These are phyloP conservation scores for Cinchona pubescens DNA, from an alignment of 257 asterid species.

Conservation along the genomic window DNA sequence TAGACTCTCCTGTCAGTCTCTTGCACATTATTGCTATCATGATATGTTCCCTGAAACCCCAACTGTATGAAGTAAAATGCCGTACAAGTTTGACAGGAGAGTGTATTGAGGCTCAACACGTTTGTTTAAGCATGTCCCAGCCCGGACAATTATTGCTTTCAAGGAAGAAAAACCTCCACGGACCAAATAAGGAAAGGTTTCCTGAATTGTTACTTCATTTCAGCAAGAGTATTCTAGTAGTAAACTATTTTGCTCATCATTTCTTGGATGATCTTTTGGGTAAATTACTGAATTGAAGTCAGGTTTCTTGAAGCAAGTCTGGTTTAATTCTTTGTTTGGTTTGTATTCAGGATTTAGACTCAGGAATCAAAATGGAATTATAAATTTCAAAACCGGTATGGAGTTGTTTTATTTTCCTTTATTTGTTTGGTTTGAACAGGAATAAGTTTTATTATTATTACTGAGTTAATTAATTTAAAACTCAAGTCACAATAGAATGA, in stretches of 20 bases:
- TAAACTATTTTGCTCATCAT: background rate
- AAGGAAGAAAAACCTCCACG: background rate
- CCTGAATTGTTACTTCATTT: background rate
- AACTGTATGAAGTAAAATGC: background rate
- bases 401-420: too few species aligned
- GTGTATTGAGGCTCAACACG: background rate
- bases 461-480: too few species aligned
- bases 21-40: conserved; percentile 30
- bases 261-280: background rate
- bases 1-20: too few species aligned
- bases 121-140: conserved; percentile 3
- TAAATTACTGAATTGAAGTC: background rate
- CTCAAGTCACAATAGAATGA: too few species aligned
- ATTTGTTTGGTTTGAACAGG: too few species aligned
- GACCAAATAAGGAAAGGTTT: conserved; percentile 6
- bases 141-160: conserved; percentile 8
- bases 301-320: background rate
- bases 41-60: conserved; percentile 21
- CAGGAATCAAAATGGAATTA: too few species aligned
- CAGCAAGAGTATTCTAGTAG: background rate
- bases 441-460: too few species aligned
- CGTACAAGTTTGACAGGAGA: background rate
- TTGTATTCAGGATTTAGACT: too few species aligned
- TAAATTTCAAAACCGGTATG: too few species aligned
- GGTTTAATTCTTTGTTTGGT: background rate